These are phyloP conservation scores for Aspergillus texensis DNA, from an alignment of 2,329 filamentous ascomycete genomes.

Conservation along the genomic window DNA sequence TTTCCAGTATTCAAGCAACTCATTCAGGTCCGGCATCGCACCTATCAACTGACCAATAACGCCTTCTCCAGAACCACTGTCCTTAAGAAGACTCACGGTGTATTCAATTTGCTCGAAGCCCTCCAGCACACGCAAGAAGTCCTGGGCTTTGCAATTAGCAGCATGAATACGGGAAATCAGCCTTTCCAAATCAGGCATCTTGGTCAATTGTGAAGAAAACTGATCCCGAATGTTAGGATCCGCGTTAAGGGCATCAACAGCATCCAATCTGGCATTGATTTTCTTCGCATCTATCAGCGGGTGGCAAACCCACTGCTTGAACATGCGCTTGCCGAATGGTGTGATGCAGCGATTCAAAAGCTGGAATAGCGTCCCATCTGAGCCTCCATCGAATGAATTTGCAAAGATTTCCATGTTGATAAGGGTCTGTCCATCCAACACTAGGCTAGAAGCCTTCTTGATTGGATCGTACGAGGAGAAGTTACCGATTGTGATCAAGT, in stretches of 20 bases:
- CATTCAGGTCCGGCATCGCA: constrained; percentile 80
- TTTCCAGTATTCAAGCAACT: constrained; percentile 81
- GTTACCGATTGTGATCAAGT: constrained; percentile 84
- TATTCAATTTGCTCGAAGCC: constrained; percentile 98
- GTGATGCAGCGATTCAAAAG: constrained; percentile 94
- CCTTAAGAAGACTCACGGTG: constrained; percentile 77
- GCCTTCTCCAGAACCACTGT: constrained; percentile 75
- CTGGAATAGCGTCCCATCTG: constrained; percentile 84
- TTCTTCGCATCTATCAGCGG: constrained; percentile 82
- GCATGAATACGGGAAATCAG: constrained; percentile 94
- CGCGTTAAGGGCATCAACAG: constrained; percentile 87
- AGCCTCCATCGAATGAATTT: constrained; percentile 84
- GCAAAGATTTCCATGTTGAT: constrained; percentile 98
- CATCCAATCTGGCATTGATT: constrained; percentile 92
- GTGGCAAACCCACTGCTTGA: constrained; percentile 97
- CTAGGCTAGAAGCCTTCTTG: constrained; percentile 81
- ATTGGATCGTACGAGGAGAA: constrained; percentile 94
- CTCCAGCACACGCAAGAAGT: constrained; percentile 91
- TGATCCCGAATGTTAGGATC: constrained; percentile 79
- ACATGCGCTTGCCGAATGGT: constrained; percentile 93
- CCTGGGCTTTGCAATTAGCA: constrained; percentile 82
- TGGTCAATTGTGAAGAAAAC: constrained; percentile 84
- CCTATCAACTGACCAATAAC: constrained; percentile 81
- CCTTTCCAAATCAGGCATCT: constrained; percentile 91
- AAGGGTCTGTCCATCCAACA: constrained; percentile 92